Evolutionary conservation across 2,329 filamentous ascomycete genomes (phyloP).

Genomic region (Colletotrichum simmondsii): DNA sequence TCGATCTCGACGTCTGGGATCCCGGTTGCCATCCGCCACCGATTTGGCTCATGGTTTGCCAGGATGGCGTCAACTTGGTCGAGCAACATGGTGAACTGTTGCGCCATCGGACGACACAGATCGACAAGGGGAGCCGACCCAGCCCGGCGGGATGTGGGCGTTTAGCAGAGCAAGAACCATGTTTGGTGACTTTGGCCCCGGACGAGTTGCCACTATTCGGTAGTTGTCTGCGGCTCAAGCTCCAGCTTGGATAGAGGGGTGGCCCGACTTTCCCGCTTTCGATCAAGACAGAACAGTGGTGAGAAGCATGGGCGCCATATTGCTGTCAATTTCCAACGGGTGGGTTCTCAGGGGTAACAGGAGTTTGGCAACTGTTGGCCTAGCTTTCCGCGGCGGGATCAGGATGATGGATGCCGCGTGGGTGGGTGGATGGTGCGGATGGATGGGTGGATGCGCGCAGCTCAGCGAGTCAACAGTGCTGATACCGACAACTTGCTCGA

Average conservation of each 20-base stretch:
- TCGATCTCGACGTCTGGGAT: not conserved
- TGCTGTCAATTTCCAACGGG: slow-evolving; percentile 24
- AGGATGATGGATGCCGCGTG: slow-evolving; percentile 6
- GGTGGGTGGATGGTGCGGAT: slow-evolving; percentile 1
- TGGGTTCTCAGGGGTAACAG: slow-evolving; percentile 9
- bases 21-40: not conserved
- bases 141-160: slow-evolving; percentile 21
- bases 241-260: not conserved
- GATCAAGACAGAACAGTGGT: slow-evolving; percentile 16
- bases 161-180: slow-evolving; percentile 2
- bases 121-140: slow-evolving; percentile 6
- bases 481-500: not conserved
- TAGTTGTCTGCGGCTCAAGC: slow-evolving; percentile 21
- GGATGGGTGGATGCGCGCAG: not conserved
- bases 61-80: slow-evolving; percentile 19
- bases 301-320: slow-evolving; percentile 15
- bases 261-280: not conserved
- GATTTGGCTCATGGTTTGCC: slow-evolving; percentile 1
- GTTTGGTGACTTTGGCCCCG: not conserved
- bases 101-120: slow-evolving; percentile 23
- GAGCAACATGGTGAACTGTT: slow-evolving; percentile 4
- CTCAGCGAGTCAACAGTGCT: not conserved
- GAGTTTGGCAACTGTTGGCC: not conserved
- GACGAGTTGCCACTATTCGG: slow-evolving; percentile 16
- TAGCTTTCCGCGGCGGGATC: slow-evolving; percentile 7